Evolutionary conservation across 2,329 filamentous ascomycete genomes (phyloP).

Genomic region (Xylariaceae sp.): DNA sequence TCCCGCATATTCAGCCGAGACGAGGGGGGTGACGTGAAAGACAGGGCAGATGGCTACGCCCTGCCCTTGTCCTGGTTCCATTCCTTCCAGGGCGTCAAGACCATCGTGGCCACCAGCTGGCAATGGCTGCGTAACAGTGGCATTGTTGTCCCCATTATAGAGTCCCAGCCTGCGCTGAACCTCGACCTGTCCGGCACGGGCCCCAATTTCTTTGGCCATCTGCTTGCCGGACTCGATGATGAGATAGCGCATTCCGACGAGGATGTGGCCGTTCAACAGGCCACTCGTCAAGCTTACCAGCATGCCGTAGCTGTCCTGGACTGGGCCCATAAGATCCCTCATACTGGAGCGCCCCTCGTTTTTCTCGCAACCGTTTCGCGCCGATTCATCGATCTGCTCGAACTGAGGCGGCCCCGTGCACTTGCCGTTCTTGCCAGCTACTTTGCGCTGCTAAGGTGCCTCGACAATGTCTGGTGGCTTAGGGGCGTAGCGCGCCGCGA

Average conservation of each 20-base stretch:
- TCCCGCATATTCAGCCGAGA: constrained; percentile 55
- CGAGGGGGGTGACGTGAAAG: constrained; percentile 33
- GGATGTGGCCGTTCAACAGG: constrained; percentile 10
- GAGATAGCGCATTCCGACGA: constrained; percentile 34
- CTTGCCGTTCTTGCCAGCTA: constrained; percentile 59
- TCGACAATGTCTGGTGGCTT: constrained; percentile 63
- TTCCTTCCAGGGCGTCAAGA: constrained; percentile 60
- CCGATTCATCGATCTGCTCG: constrained; percentile 53
- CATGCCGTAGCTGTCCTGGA: constrained; percentile 60
- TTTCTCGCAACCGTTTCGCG: constrained; percentile 59
- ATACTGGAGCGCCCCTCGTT: constrained; percentile 50
- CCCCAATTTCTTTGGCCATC: constrained; percentile 52
- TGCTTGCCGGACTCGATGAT: constrained; percentile 50
- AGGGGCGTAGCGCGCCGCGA: constrained; percentile 58
- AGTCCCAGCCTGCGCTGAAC: constrained; percentile 55
- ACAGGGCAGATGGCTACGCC: constrained; percentile 39
- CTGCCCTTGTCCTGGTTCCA: constrained; percentile 60
- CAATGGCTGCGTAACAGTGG: constrained; percentile 52
- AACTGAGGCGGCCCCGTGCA: constrained; percentile 51
- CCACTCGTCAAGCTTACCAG: constrained; percentile 49
- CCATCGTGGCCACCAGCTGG: constrained; percentile 57
- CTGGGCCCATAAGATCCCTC: constrained; percentile 56
- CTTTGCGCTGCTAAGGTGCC: constrained; percentile 55
- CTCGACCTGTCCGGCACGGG: constrained; percentile 48
- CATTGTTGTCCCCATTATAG: constrained; percentile 53